Conservation (phyloP, 2,329 filamentous ascomycete species). For the Fusarium nurragi region DNA sequence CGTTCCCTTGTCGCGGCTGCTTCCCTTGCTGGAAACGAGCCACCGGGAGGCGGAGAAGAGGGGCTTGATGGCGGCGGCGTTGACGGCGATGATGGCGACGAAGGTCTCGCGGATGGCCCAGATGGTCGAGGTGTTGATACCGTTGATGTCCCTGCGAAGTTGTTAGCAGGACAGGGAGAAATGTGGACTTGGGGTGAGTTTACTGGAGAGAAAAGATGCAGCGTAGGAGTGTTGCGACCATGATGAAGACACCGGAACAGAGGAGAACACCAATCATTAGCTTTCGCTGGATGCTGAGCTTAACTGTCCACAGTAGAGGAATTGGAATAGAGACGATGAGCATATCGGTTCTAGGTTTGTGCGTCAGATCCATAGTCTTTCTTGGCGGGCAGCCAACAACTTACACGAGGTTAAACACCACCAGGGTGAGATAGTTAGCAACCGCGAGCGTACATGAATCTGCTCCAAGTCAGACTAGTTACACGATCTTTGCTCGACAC, state of each 20-base stretch:
- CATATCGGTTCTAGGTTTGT: conserved; percentile 49
- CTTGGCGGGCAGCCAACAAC: background rate
- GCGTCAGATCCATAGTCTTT: conserved; percentile 8
- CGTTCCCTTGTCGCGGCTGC: conserved; percentile 41
- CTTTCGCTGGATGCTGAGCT: conserved; percentile 51
- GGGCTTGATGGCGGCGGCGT: conserved; percentile 54
- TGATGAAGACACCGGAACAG: conserved; percentile 56
- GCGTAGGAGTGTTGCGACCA: conserved; percentile 54
- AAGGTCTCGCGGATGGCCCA: conserved; percentile 58
- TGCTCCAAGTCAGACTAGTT: conserved; percentile 16
- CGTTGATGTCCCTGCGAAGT: conserved; percentile 42
- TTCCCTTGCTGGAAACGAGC: conserved; percentile 48
- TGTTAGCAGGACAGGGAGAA: background rate
- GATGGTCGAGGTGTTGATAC: conserved; percentile 52
- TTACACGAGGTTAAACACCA: conserved; percentile 50
- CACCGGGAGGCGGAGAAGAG: conserved; percentile 49
- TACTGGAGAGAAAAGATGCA: conserved; percentile 50
- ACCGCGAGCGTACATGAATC: conserved; percentile 49
- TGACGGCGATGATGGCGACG: conserved; percentile 55
- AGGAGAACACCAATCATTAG: conserved; percentile 52
- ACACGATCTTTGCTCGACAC: no score
- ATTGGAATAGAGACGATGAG: conserved; percentile 53
- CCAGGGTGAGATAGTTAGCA: conserved; percentile 51
- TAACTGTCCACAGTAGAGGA: conserved; percentile 53
- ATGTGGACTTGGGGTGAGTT: fast-evolving